Evolutionary conservation across 345 rosid species (phyloP).

Genomic region (Litchi chinensis): DNA sequence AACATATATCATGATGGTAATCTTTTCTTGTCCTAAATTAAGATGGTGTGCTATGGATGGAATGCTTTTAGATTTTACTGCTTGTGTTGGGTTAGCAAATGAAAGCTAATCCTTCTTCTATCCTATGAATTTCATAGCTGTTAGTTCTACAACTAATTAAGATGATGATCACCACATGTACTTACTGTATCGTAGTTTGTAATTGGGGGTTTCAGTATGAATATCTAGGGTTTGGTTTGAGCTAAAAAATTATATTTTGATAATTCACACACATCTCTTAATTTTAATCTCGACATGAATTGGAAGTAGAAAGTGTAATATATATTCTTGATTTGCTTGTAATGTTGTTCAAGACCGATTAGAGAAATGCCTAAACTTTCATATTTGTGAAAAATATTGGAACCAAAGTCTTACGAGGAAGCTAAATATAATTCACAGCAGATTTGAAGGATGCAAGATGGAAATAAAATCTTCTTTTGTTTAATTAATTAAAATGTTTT

Average conservation of each 20-base stretch:
- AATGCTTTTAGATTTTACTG: background rate
- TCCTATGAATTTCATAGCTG: background rate
- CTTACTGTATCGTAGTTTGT: background rate
- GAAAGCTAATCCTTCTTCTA: constrained; percentile 13
- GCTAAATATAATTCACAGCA: no score
- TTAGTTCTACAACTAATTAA: background rate
- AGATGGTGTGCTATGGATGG: background rate
- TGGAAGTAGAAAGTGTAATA: background rate
- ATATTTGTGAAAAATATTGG: background rate
- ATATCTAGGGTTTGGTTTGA: constrained; percentile 25
- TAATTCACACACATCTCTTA: background rate
- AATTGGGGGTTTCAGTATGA: constrained; percentile 4
- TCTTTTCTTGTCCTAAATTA: constrained; percentile 5
- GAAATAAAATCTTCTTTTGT: background rate
- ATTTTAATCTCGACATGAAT: background rate
- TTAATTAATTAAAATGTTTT: no score
- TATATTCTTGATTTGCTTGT: background rate
- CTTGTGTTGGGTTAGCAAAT: constrained; percentile 2
- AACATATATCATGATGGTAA: constrained; percentile 12
- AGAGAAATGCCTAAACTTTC: background rate
- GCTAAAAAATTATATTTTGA: background rate
- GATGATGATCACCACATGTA: background rate
- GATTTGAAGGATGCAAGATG: background rate
- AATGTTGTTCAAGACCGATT: background rate
- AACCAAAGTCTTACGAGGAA: background rate